Evolutionary conservation across 352 stramenopile genomes (phyloP), one percentile per base, ranked within the genome.

Genomic region (Pythium scleroteichum): DNA sequence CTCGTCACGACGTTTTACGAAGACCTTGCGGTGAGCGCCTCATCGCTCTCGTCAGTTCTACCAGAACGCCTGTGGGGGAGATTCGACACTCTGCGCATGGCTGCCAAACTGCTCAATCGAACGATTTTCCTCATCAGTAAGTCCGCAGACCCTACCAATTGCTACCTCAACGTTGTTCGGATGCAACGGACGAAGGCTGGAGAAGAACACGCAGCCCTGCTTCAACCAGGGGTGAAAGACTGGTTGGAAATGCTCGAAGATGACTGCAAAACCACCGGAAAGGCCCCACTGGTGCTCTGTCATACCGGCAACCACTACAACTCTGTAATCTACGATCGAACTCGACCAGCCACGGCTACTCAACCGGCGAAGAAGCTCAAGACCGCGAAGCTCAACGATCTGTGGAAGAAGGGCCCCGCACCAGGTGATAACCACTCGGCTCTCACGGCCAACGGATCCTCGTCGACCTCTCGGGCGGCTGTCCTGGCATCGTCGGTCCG

Each of bases 251-350:
- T 29, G 8, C 19, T 53, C 1, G 41, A 52, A 14, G 26, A 32
- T 9, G 52, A 14, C 8, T 10, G 9, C 3, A 32, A 5, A 10
- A 17, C 24, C 3, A 27, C 29, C 24, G 7, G 6, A 1, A 2
- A 3, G 0, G 27, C 53, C 0, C 42, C 53, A 0, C 32, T 61
- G 10, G 42, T 61, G 1, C 42, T 61, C 12, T 10, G 2, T 8
- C 35, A 53, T 13, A 23, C 6, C 29, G 14, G 14, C 53, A 47
- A 53, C 1, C 53, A 61, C 32, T 61, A 61, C 20, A 32, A 53
- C 19, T 29, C 24, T n/a, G 42, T 61, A 9, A 41, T 61, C 8
- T 42, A 53, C n/a, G 59, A 61, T 26, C 29, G 29, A 35, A 10
- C 5, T 10, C 29, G 29, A 10, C 29, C 29, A 35, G 29, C 29